Evolutionary conservation across 75 land plant genomes (phyloP).

Genomic region (Picea glauca): DNA sequence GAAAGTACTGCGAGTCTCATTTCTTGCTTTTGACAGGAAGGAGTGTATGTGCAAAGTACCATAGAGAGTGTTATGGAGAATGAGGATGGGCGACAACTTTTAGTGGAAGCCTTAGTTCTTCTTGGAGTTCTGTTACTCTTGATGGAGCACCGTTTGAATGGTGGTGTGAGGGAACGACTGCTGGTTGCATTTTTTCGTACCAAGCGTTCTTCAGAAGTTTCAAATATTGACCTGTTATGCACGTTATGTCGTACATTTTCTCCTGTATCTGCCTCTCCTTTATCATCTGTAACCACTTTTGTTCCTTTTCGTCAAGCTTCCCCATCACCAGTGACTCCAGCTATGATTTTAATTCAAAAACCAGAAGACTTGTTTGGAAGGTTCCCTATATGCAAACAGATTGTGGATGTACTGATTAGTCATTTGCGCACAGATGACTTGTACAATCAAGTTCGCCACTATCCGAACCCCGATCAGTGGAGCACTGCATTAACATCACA

Average conservation of each 20-base stretch:
- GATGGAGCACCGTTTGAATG: slow-evolving; percentile 41
- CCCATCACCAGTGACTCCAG: slow-evolving; percentile 19
- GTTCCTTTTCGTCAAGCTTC: slow-evolving; percentile 21
- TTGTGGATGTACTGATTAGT: slow-evolving; percentile 24
- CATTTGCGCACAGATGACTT: slow-evolving; percentile 31
- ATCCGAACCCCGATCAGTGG: slow-evolving; percentile 45
- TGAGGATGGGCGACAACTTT: slow-evolving; percentile 37
- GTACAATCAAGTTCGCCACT: slow-evolving; percentile 44
- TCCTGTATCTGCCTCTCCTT: slow-evolving; percentile 6
- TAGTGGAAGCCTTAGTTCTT: slow-evolving; percentile 32
- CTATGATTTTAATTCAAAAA: slow-evolving; percentile 24
- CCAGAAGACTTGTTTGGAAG: slow-evolving; percentile 37
- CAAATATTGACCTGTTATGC: slow-evolving; percentile 33
- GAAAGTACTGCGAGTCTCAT: not conserved
- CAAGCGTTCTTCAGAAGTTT: slow-evolving; percentile 22
- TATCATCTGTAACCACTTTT: slow-evolving; percentile 16
- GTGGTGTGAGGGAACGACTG: slow-evolving; percentile 33
- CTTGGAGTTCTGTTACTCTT: slow-evolving; percentile 38
- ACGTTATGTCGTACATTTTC: slow-evolving; percentile 26
- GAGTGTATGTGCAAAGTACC: slow-evolving; percentile 36
- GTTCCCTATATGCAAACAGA: slow-evolving; percentile 37
- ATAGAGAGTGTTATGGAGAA: slow-evolving; percentile 41
- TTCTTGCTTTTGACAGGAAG: slow-evolving; percentile 26
- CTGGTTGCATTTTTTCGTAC: slow-evolving; percentile 37
- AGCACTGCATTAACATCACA: slow-evolving; percentile 32